Percentiles rank a stretch among this genome's conserved stretches.
Evolutionary conservation across 73 alveolate genomes (phyloP).

Genomic region (Paramecium biaurelia): DNA sequence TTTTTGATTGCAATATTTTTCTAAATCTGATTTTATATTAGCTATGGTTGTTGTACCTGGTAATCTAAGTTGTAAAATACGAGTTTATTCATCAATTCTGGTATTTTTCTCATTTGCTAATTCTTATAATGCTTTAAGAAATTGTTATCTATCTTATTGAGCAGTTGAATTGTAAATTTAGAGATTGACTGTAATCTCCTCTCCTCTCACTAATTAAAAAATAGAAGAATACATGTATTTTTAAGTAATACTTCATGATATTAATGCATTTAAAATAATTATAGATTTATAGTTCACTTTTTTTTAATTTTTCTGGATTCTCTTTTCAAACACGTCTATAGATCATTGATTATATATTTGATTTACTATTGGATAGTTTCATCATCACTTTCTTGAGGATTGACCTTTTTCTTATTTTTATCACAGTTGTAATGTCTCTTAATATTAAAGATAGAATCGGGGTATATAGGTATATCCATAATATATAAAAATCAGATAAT

Average conservation of each 20-base stretch:
- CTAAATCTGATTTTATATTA: neutral
- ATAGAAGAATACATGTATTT: neutral
- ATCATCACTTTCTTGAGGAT: neutral
- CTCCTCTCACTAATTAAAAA: neutral
- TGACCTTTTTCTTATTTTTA: neutral
- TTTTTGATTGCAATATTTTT: neutral
- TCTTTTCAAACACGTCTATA: neutral
- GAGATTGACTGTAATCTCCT: neutral
- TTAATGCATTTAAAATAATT: neutral
- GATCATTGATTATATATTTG: neutral
- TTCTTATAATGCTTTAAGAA: slow-evolving; percentile 11
- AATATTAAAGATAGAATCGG: slow-evolving; percentile 23
- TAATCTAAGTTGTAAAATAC: neutral
- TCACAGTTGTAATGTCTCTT: slow-evolving; percentile 21
- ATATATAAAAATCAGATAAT: slow-evolving; percentile 32
- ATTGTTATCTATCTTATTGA: neutral
- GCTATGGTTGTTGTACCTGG: slow-evolving; percentile 27
- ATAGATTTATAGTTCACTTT: neutral
- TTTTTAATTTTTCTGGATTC: slow-evolving; percentile 10
- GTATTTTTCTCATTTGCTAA: neutral
- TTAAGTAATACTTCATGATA: neutral
- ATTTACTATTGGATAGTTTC: neutral
- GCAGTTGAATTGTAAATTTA: slow-evolving; percentile 7
- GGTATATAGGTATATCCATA: slow-evolving; percentile 41
- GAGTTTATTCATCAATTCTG: neutral